These are phyloP conservation scores for Neodidymelliopsis sp. DNA, from an alignment of 2,329 filamentous ascomycete genomes.

Conservation along the genomic window DNA sequence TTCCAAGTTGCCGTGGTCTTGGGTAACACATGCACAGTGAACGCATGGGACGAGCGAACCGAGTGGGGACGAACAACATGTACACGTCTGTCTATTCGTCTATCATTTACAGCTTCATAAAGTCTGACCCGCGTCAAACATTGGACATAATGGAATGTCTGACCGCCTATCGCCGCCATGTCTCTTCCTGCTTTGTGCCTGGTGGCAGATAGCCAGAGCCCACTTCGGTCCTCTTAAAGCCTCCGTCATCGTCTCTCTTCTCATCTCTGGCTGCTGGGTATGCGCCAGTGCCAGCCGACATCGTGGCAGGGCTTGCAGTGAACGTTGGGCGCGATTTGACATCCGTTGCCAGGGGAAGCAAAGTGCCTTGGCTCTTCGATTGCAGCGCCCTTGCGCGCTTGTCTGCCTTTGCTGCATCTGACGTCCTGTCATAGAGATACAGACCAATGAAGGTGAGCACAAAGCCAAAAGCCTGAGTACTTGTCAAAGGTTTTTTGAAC, in stretches of 20 bases:
- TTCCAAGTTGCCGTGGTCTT: too few species aligned
- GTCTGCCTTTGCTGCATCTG: conserved; percentile 86
- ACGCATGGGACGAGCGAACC: background rate
- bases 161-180: conserved; percentile 64
- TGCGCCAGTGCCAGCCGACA: conserved; percentile 44
- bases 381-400: conserved; percentile 72
- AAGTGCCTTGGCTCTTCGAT: conserved; percentile 66
- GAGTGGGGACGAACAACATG: background rate
- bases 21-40: too few species aligned
- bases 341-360: conserved; percentile 70
- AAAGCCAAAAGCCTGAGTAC: conserved; percentile 84
- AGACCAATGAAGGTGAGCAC: conserved; percentile 87
- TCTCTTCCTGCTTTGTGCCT: conserved; percentile 85
- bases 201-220: conserved; percentile 70
- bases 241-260: conserved; percentile 65
- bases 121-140: too few species aligned
- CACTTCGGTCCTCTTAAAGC: conserved; percentile 50
- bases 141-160: too few species aligned
- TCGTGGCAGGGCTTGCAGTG: conserved; percentile 52
- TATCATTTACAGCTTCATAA: too few species aligned
- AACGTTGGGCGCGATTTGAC: conserved; percentile 32
- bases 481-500: conserved; percentile 91
- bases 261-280: conserved; percentile 53
- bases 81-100: conserved; percentile 3
- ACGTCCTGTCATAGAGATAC: conserved; percentile 94